A percentile compares a stretch with the other conserved stretches of the same genome.
These are phyloP conservation scores for Suillus subalutaceus DNA, from an alignment of 768 basidiomycete species.

Conservation along the genomic window DNA sequence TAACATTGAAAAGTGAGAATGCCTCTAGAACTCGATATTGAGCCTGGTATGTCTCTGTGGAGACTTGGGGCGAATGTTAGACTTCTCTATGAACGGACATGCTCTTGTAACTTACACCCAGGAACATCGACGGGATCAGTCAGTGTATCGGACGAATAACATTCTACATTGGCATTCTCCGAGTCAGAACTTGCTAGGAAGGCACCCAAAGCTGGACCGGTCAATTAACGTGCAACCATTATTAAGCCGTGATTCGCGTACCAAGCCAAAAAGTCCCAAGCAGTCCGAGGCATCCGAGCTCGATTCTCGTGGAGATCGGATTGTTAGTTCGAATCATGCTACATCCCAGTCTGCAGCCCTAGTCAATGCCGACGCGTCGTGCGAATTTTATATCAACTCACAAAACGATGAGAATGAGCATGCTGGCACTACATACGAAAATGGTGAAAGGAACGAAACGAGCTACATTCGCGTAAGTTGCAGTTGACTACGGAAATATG, in stretches of 20 bases:
- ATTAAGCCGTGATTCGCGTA: slow-evolving; percentile 36
- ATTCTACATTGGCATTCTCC: slow-evolving; percentile 80
- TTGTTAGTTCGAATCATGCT: slow-evolving; percentile 67
- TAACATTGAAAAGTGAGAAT: slow-evolving; percentile 78
- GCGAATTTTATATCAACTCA: slow-evolving; percentile 38
- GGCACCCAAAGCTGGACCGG: slow-evolving; percentile 64
- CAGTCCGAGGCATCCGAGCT: slow-evolving; percentile 71
- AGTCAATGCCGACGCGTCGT: slow-evolving; percentile 10
- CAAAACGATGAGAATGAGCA: slow-evolving; percentile 71
- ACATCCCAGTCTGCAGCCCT: slow-evolving; percentile 55
- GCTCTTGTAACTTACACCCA: slow-evolving; percentile 56
- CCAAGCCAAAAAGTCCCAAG: slow-evolving; percentile 81
- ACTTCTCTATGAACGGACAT: neutral
- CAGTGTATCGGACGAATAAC: slow-evolving; percentile 60
- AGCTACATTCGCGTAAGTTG: slow-evolving; percentile 45
- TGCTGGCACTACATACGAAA: slow-evolving; percentile 73
- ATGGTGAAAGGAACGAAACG: slow-evolving; percentile 87
- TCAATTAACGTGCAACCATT: slow-evolving; percentile 18
- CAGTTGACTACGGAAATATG: neutral
- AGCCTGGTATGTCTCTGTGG: slow-evolving; percentile 86
- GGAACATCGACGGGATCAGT: slow-evolving; percentile 60
- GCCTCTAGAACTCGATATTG: slow-evolving; percentile 84
- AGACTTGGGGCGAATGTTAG: slow-evolving; percentile 48
- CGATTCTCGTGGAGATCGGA: slow-evolving; percentile 78
- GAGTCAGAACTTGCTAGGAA: slow-evolving; percentile 77